Base-by-base conservation (phyloP, 139 green algal species). In the Chlamydomonas sphaeroides region DNA sequence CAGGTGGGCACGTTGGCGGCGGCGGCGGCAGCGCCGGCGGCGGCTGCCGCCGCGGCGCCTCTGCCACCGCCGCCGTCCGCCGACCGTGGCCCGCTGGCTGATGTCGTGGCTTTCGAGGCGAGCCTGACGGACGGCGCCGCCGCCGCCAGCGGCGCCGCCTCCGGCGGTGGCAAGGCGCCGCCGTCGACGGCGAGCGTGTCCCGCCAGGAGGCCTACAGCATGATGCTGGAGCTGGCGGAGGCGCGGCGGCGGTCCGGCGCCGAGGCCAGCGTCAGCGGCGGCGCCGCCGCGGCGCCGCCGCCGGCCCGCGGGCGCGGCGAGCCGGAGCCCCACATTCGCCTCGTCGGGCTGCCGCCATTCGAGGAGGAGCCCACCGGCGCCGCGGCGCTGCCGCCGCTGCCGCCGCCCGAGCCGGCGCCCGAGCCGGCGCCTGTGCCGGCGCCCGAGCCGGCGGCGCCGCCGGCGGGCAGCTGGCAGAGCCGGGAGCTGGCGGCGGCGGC, bases 191-290 rank as follows among this genome's bases (percentile, higher is more conserved):
- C 53, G 6, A 51, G 39, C 30, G 14, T 15, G 10, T 48, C 20
- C 7, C 57, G 57, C 3, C 57, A 71, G 32, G 61, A 70, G 25
- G 74, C 74, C 61, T 81, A 72, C 74, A 61, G 72, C 39, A 62
- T 62, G 61, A 81, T 81, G 74, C 39, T 72, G 15, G 56, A 63
- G 61, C 42, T 81, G 59, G 61, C 61, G 61, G 74, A 81, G 45
- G 61, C 59, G 23, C 74, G 74, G 39, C 26, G 38, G 53, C 72
- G 72, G 23, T 69, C 61, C 10, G 41, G 33, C 2, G 49, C 72
- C 23, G 51, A 66, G 51, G 71, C 71, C 56, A 25, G 56, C 51
- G 48, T 32, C n/a, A 20, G 21, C 48, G 65, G 72, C 38, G 35
- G 72, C 25, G 70, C 38, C 65, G 79, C 74, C 45, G 80, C 35